Evolutionary conservation across 2,329 filamentous ascomycete genomes (phyloP), one percentile per base, ranked within the genome.

Genomic region (Apiospora sp.): DNA sequence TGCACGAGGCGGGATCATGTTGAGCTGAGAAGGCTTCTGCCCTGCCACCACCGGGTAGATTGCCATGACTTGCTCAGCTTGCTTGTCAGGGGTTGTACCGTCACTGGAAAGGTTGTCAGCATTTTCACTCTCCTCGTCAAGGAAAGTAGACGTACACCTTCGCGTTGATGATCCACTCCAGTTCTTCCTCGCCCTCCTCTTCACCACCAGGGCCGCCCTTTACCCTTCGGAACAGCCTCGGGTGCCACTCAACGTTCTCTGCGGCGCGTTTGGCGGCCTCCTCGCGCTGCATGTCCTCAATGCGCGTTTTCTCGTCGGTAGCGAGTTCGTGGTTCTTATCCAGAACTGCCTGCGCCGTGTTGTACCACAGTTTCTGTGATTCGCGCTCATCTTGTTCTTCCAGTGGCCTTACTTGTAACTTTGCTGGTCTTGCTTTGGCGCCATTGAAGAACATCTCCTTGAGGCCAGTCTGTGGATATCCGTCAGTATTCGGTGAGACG

Each of bases 161-260:
- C 1, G 95, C 92, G 81, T 96, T 93, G 79, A 99, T 93, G 79
- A 98, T 95, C 94, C 94, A 99, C 83, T 98, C 96, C 43, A 99
- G 85, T 76, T 94, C 94, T 80, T 97, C 94, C 81, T 97, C 93
- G 41, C 93, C 94, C 80, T 96, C 92, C 75, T 96, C 93, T 4
- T 88, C 80, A 1, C 91, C 92, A 44, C 92, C 92, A 1, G 91
- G 90, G 1, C 92, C 93, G 34, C 91, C 91, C 64, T 89, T 88
- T 14, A 97, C 92, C 68, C 85, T 85, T 73, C 95, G 90, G 87
- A 99, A 99, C 16, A 98, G 88, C 75, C 92, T 91, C 0, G 96
- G 96, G 46, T 91, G 90, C 96, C 96, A 99, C 75, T 97, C 94
- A 10, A 95, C 86, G 16, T 92, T 92, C 14, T 95, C 91, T 68